Evolutionary conservation across 169 alveolate genomes (phyloP).

Genomic region (Plasmodium vivax): DNA sequence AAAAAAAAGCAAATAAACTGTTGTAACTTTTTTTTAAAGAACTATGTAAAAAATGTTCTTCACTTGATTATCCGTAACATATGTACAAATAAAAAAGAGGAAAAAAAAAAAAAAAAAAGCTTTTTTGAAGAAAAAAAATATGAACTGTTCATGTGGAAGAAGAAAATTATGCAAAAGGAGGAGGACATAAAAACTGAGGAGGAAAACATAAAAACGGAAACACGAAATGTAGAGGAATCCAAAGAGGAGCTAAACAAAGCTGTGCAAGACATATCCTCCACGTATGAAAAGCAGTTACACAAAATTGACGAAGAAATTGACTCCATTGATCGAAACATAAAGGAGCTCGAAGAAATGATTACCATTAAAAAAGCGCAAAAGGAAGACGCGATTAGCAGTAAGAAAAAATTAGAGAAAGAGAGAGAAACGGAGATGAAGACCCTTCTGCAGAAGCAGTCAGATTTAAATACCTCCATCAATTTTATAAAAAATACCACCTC

Average conservation of each 20-base stretch:
- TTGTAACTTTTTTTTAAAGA: neutral
- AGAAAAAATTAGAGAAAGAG: slow-evolving; percentile 12
- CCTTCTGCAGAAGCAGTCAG: neutral
- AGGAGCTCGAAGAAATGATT: slow-evolving; percentile 29
- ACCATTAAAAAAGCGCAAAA: slow-evolving; percentile 17
- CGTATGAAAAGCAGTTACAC: slow-evolving; percentile 22
- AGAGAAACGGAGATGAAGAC: slow-evolving; percentile 2
- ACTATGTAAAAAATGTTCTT: slow-evolving; percentile 2
- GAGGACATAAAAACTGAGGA: slow-evolving; percentile 25
- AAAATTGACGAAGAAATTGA: slow-evolving; percentile 12
- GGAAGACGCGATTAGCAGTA: neutral
- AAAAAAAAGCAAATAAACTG: slow-evolving; percentile 16
- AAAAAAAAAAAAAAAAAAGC: slow-evolving; percentile 13
- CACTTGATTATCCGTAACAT: slow-evolving; percentile 34
- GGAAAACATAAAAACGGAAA: neutral
- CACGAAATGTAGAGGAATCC: neutral
- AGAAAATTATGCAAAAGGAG: slow-evolving; percentile 18
- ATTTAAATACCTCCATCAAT: slow-evolving; percentile 24
- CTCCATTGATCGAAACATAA: slow-evolving; percentile 18
- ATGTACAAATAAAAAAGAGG: slow-evolving; percentile 13
- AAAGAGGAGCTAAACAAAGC: neutral
- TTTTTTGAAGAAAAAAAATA: slow-evolving; percentile 11
- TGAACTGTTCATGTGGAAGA: neutral
- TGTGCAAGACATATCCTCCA: neutral
- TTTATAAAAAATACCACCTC: slow-evolving; percentile 17